Conservation (phyloP, 495 filamentous ascomycete species). For the Daldinia loculata region DNA sequence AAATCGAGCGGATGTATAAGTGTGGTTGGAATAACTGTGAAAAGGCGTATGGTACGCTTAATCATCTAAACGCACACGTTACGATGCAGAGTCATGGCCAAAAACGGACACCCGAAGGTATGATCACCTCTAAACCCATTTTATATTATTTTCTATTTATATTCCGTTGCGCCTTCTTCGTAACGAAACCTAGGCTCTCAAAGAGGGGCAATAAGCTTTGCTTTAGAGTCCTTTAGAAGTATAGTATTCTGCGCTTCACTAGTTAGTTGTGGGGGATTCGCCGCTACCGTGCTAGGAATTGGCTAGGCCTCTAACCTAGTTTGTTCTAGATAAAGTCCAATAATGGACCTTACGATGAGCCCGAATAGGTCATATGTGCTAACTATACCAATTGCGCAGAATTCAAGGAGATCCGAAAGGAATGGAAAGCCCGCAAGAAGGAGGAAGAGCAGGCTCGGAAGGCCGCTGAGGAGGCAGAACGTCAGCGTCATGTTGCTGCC, state of each 20-base stretch:
- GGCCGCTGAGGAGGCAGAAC: slow-evolving; percentile 87
- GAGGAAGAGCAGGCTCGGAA: slow-evolving; percentile 93
- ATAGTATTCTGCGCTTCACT: slow-evolving; percentile 7
- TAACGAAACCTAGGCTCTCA: too few species aligned
- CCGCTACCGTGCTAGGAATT: slow-evolving; percentile 15
- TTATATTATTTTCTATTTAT: background rate
- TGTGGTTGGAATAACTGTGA: slow-evolving; percentile 98
- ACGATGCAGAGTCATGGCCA: slow-evolving; percentile 96
- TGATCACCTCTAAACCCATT: slow-evolving; percentile 42
- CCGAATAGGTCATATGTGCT: slow-evolving; percentile 15
- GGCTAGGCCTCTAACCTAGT: slow-evolving; percentile 19
- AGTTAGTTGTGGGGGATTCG: slow-evolving; percentile 4
- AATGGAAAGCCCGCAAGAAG: slow-evolving; percentile 99
- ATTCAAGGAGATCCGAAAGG: slow-evolving; percentile 98
- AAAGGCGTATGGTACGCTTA: slow-evolving; percentile 96
- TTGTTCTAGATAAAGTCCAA: slow-evolving; percentile 21
- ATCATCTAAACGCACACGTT: slow-evolving; percentile 96
- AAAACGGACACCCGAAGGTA: slow-evolving; percentile 97
- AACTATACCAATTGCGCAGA: slow-evolving; percentile 62
- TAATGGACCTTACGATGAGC: slow-evolving; percentile 1
- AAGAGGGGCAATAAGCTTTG: background rate
- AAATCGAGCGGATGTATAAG: slow-evolving; percentile 99
- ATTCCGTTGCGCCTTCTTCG: background rate
- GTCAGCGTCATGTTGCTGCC: slow-evolving; percentile 67
- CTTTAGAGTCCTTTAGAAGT: slow-evolving; percentile 1